Base-by-base conservation (phyloP, 441 rosid genomes). In the Gossypium aridum region DNA sequence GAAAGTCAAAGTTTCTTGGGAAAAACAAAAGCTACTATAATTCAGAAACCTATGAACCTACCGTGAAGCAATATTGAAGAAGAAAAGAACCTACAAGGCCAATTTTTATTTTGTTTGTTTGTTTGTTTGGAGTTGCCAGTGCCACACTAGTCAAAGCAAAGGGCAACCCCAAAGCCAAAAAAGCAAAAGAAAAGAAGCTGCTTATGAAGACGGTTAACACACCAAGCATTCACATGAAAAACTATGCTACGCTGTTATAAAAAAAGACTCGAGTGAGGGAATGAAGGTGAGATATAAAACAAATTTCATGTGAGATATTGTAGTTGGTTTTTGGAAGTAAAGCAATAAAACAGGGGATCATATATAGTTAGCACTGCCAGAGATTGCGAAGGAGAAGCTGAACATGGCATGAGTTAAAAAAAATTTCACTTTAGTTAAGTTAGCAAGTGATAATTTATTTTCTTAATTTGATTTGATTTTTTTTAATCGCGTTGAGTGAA, bases 1-100 rank as follows among this genome's bases (percentile, higher is more conserved):
- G 65, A 37, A 66, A 43, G 79, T 80, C 75, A 74, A 28, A 80
- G 57, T 75, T 82, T 80, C 43, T 26, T 56, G 47, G 74, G 65
- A 78, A 63, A 62, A 26, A 22, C 74, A 76, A 74, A 72, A 76
- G 73, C 72, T 71, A 39, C 5, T 2, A 20, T 1, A 55, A 19
- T 19, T 37, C 43, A 1, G 9, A 9, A 57, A 17, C 64, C 37
- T 60, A 54, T 25, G 68, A 67, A 62, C 47, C 65, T 73, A 47
- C 66, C 1, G 45, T 9, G 76, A 76, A 63, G 70, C 60, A 56
- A 49, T 62, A 51, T 47, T 28, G 47, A 75, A 56, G 49, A 77
- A 61, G 49, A 34, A 53, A 72, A 73, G 70, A 71, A 34, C 45
- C 25, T 16, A 17, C 59, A 61, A 20, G 49, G 74, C 75, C 64